phyloP scores from a whole-genome alignment of 345 rosid genomes.

The Hibiscus tridactylites region DNA sequence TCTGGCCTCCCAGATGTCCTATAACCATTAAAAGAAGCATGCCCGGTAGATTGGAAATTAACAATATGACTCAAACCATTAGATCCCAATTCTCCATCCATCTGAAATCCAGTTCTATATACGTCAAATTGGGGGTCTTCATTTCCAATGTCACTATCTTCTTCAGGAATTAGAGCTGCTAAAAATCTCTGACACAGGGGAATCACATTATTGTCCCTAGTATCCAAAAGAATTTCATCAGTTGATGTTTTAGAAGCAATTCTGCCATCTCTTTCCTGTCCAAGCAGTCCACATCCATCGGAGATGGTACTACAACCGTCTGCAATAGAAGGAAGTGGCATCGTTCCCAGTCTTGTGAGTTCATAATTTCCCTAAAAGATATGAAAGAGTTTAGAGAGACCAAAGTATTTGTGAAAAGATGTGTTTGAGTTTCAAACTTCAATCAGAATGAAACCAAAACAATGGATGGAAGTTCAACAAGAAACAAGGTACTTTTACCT shows the following conservation, averaged over 20 bases:
- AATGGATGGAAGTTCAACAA: neutral
- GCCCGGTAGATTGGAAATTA: conserved; percentile 29
- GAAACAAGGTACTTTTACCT: neutral
- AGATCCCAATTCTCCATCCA: conserved; percentile 54
- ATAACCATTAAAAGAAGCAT: conserved; percentile 40
- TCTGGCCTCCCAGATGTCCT: conserved; percentile 38
- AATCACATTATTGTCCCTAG: conserved; percentile 31
- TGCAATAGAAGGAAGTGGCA: conserved; percentile 13
- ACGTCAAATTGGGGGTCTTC: conserved; percentile 44
- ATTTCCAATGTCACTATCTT: conserved; percentile 36
- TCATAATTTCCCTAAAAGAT: conserved; percentile 38
- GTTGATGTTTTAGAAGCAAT: conserved; percentile 14
- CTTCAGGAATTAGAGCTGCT: conserved; percentile 83
- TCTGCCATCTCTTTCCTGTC: conserved; percentile 23
- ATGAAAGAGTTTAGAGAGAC: neutral
- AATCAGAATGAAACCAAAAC: neutral
- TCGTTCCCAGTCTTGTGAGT: conserved; percentile 17
- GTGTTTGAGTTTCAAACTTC: neutral
- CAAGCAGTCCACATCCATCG: conserved; percentile 31
- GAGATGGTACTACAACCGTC: conserved; percentile 17
- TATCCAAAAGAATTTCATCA: conserved; percentile 23
- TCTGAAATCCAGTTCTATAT: conserved; percentile 46
- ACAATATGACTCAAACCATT: conserved; percentile 41
- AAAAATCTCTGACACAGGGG: conserved; percentile 74
- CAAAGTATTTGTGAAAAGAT: neutral